phyloP scores from a whole-genome alignment of 768 basidiomycete genomes.

The Russula earlei region DNA sequence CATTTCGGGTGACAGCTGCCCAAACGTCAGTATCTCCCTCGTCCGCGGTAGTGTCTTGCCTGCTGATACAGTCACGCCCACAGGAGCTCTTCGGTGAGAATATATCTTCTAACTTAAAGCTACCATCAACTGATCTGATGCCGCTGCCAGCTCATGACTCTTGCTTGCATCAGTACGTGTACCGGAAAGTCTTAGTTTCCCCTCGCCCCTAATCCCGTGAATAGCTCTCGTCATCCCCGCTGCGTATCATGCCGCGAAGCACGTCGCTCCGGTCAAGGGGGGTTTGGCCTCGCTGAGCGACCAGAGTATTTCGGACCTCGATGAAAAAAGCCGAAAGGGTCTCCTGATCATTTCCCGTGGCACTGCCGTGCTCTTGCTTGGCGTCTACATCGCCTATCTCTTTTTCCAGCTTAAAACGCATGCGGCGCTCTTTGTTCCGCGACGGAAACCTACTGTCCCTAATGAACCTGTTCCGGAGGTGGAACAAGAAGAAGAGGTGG shows the following conservation, averaged over 20 bases:
- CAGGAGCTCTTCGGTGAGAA: slow-evolving; percentile 16
- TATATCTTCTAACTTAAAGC: neutral
- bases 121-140: neutral
- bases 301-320: slow-evolving; percentile 21
- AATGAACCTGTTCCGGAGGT: slow-evolving; percentile 20
- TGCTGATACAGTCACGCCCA: neutral
- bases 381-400: slow-evolving; percentile 50
- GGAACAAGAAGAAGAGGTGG: slow-evolving; percentile 32
- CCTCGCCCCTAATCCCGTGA: neutral
- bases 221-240: slow-evolving; percentile 82
- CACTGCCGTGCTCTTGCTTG: slow-evolving; percentile 64
- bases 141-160: slow-evolving; percentile 58
- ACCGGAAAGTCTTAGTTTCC: neutral
- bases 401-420: slow-evolving; percentile 49
- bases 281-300: slow-evolving; percentile 13
- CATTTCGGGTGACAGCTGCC: slow-evolving; percentile 77
- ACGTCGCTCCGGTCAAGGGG: neutral
- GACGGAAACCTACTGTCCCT: neutral
- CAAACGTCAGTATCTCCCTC: slow-evolving; percentile 52
- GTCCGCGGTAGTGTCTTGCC: neutral
- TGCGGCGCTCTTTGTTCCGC: slow-evolving; percentile 44
- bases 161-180: slow-evolving; percentile 71
- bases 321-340: slow-evolving; percentile 30
- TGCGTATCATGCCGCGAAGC: slow-evolving; percentile 55
- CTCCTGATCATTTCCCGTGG: slow-evolving; percentile 71